Evolutionary conservation across 306 rosid species (phyloP).

Genomic region (Pterocarpus macrocarpus): DNA sequence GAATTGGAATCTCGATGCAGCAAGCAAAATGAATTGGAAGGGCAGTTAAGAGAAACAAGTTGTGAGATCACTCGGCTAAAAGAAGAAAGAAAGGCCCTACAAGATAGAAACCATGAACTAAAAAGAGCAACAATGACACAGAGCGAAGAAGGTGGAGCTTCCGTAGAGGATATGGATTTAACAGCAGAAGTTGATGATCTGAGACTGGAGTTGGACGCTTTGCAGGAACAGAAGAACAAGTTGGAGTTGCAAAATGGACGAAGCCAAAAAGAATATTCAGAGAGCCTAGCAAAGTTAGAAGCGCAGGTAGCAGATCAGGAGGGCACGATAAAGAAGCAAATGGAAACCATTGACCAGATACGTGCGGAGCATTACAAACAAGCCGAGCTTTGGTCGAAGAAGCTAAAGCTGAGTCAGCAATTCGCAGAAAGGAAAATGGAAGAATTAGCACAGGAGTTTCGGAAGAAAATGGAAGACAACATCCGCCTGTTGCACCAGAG

Average conservation of each 20-base stretch:
- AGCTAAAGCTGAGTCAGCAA: conserved; percentile 40
- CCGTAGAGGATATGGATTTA: conserved; percentile 45
- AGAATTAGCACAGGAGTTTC: conserved; percentile 61
- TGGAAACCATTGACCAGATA: conserved; percentile 38
- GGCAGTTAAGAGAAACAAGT: conserved; percentile 32
- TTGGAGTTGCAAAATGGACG: conserved; percentile 55
- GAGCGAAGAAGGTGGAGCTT: conserved; percentile 54
- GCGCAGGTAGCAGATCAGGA: conserved; percentile 58
- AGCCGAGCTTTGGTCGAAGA: conserved; percentile 32
- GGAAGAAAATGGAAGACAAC: conserved; percentile 62
- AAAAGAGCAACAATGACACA: conserved; percentile 47
- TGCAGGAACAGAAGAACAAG: conserved; percentile 55
- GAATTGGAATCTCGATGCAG: conserved; percentile 52
- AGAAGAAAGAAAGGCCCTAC: conserved; percentile 54
- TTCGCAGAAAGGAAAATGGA: conserved; percentile 65
- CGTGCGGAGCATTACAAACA: conserved; percentile 43
- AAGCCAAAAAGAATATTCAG: conserved; percentile 50
- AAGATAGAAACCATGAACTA: conserved; percentile 53
- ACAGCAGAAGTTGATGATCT: conserved; percentile 43
- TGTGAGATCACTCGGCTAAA: conserved; percentile 40
- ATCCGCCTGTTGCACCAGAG: conserved; percentile 66
- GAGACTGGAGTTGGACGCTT: conserved; percentile 57
- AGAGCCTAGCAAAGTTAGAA: conserved; percentile 41
- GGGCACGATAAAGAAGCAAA: conserved; percentile 51
- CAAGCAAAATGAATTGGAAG: conserved; percentile 55